A percentile compares a stretch with the other conserved stretches of the same genome.
Conservation (phyloP, 148 eudicot species). For the Amaranthus hypochondriacus region DNA sequence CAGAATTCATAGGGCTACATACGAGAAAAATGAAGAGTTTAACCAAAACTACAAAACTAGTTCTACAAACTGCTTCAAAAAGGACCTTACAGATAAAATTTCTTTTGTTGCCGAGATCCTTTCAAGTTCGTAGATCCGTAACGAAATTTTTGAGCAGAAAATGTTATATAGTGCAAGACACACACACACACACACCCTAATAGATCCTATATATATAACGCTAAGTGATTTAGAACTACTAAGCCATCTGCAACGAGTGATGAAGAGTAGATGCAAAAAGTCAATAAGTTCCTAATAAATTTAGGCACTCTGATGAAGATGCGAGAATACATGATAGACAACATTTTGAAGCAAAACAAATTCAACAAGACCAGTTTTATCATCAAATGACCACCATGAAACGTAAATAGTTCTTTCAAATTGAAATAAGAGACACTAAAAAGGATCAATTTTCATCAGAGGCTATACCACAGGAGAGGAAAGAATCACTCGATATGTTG, state of each 20-base stretch:
- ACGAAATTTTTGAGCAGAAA: not conserved
- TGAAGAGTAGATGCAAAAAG: not conserved
- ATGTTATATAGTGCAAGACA: no score
- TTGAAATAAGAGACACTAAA: not conserved
- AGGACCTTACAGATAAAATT: not conserved
- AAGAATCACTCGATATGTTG: conserved; percentile 68
- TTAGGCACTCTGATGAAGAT: not conserved
- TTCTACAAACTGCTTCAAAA: not conserved
- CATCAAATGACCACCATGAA: not conserved
- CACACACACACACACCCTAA: no score
- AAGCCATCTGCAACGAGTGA: not conserved
- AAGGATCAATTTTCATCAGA: conserved; percentile 3
- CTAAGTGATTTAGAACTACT: not conserved
- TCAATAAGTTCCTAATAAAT: not conserved
- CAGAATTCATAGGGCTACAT: not conserved
- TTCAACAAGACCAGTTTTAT: conserved; percentile 4
- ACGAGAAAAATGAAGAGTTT: not conserved
- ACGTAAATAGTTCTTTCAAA: not conserved
- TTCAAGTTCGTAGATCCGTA: conserved; percentile 1
- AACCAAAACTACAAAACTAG: not conserved
- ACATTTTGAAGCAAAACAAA: not conserved
- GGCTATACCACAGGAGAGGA: conserved; percentile 88
- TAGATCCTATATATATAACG: no score
- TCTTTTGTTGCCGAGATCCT: not conserved
- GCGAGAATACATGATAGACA: not conserved